Conservation (phyloP, 129 eudicot genomes). For the Helianthus annuus region DNA sequence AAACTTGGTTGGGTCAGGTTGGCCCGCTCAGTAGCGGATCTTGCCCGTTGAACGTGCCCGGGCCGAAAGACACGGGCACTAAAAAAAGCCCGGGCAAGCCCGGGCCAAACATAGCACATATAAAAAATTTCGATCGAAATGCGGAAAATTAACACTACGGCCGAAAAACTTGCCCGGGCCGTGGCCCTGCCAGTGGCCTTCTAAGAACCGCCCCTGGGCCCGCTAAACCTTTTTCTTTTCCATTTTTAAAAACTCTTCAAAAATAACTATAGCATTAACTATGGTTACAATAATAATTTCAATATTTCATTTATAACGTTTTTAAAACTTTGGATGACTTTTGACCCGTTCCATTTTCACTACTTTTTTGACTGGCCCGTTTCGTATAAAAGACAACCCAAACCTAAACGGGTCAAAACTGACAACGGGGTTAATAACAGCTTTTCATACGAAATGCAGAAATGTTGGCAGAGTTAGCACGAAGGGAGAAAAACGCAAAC, state of each 20-base stretch:
- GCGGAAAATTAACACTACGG: too few species aligned
- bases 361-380: background rate
- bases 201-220: background rate
- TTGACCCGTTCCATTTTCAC: background rate
- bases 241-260: background rate
- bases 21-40: too few species aligned
- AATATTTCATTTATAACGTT: background rate
- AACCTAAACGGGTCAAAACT: background rate
- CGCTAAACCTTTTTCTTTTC: background rate
- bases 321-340: background rate
- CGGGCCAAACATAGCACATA: too few species aligned
- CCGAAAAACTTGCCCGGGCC: too few species aligned
- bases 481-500: conserved; percentile 84
- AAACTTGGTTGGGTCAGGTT: background rate
- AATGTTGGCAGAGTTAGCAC: conserved; percentile 76
- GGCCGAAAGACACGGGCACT: too few species aligned
- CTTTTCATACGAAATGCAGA: conserved; percentile 46
- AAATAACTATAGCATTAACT: background rate
- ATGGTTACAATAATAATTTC: background rate
- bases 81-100: too few species aligned
- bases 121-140: too few species aligned
- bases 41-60: too few species aligned
- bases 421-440: background rate
- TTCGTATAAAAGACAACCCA: background rate
- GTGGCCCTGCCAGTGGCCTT: too few species aligned